Conservation (phyloP, 495 filamentous ascomycete species). For the Talaromyces thailandensis region DNA sequence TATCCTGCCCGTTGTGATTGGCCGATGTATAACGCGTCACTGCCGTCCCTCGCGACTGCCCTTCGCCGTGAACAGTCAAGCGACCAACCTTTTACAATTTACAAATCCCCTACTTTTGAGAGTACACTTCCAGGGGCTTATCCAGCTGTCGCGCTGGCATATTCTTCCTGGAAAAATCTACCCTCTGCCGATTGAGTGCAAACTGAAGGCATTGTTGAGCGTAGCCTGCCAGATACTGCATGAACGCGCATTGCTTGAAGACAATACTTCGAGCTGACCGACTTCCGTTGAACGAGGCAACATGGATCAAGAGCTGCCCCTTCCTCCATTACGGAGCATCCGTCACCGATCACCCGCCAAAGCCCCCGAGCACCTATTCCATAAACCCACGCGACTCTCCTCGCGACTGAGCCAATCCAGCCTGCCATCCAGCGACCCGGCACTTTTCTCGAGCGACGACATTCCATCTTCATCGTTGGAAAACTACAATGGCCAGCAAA, state of each 20-base stretch:
- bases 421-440: constrained; percentile 60
- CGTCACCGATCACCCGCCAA: constrained; percentile 29
- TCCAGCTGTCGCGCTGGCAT: background rate
- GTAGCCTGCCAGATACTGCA: background rate
- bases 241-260: background rate
- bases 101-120: background rate
- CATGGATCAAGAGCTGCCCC: constrained; percentile 37
- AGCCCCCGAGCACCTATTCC: constrained; percentile 14
- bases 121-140: background rate
- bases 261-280: background rate
- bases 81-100: background rate
- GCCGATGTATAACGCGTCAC: background rate
- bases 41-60: background rate
- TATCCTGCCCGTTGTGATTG: background rate
- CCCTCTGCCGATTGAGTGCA: background rate
- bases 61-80: constrained; percentile 2
- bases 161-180: background rate
- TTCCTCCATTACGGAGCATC: constrained; percentile 33
- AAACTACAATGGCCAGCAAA: constrained; percentile 45
- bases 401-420: constrained; percentile 28
- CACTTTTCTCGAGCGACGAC: constrained; percentile 73
- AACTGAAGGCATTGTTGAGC: background rate
- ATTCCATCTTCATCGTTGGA: constrained; percentile 58
- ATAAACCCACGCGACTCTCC: constrained; percentile 23
- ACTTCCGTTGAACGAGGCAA: background rate